Conservation (phyloP, 2,329 filamentous ascomycete species). For the Didymella glomerata region DNA sequence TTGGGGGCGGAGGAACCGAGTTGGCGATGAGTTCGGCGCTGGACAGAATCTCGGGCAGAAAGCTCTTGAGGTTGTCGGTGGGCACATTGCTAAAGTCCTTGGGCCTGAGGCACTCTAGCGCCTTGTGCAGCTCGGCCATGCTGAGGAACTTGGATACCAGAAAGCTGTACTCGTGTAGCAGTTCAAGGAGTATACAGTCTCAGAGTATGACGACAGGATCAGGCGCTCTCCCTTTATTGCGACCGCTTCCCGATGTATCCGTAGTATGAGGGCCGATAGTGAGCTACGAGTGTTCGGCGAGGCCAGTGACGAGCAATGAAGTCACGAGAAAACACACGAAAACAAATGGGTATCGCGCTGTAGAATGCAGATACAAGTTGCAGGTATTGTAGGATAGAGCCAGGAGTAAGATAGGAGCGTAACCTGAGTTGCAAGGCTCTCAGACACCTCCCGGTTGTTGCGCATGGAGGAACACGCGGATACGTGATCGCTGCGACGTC, state of each 20-base stretch:
- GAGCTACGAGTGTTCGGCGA: slow-evolving; percentile 7
- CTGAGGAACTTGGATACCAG: slow-evolving; percentile 6
- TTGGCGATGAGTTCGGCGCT: slow-evolving; percentile 76
- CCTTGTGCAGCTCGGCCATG: slow-evolving; percentile 55
- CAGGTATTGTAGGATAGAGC: background rate
- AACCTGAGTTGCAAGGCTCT: slow-evolving; percentile 13
- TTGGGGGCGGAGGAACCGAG: slow-evolving; percentile 71
- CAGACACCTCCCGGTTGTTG: slow-evolving; percentile 1
- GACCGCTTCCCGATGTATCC: slow-evolving; percentile 18
- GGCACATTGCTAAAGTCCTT: slow-evolving; percentile 58
- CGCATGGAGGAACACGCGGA: slow-evolving; percentile 11
- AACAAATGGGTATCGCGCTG: slow-evolving; percentile 7
- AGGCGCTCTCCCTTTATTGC: background rate
- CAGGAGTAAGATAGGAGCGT: background rate
- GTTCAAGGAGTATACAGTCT: background rate
- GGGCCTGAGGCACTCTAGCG: slow-evolving; percentile 55
- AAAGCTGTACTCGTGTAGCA: background rate
- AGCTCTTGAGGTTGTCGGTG: slow-evolving; percentile 51
- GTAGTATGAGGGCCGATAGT: slow-evolving; percentile 15
- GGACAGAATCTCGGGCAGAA: slow-evolving; percentile 53
- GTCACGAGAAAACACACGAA: slow-evolving; percentile 9
- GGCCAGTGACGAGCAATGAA: slow-evolving; percentile 15
- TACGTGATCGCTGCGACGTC: slow-evolving; percentile 15
- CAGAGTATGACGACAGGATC: slow-evolving; percentile 6
- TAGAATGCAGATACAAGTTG: background rate